Conservation (phyloP, 257 asterid genomes). For the Solanum chilense region DNA sequence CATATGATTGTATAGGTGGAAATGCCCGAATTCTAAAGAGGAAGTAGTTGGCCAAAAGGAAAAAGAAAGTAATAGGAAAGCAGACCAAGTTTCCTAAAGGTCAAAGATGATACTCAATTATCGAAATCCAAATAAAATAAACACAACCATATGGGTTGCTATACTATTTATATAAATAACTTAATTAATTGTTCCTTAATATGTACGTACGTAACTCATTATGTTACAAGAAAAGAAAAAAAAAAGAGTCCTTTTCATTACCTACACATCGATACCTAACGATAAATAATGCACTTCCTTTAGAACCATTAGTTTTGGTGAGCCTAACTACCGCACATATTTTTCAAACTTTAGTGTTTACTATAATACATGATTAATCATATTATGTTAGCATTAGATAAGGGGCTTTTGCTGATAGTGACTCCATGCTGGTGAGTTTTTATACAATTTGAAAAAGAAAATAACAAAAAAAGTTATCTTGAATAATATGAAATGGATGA, state of each 20-base stretch:
- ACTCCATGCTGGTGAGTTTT: neutral
- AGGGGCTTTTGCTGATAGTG: neutral
- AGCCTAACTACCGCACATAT: neutral
- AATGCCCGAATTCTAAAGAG: no score
- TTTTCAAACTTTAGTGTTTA: neutral
- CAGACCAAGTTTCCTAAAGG: neutral
- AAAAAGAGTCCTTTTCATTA: neutral
- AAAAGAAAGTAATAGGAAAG: neutral
- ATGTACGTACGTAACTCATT: neutral
- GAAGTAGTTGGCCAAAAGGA: neutral
- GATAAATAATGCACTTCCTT: neutral
- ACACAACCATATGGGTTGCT: neutral
- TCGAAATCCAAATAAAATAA: neutral
- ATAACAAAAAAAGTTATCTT: neutral
- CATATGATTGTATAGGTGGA: neutral
- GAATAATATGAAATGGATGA: neutral
- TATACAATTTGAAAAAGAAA: neutral
- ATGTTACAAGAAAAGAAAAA: neutral
- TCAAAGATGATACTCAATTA: neutral
- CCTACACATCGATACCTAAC: neutral
- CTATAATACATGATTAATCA: neutral
- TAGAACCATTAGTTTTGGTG: neutral
- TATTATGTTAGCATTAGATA: neutral
- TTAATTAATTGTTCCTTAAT: neutral
- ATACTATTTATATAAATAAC: neutral